A percentile compares a stretch with the other conserved stretches of the same genome.
These are phyloP conservation scores for Brasenia schreberi DNA, from an alignment of 164 flowering plant species.

Conservation along the genomic window DNA sequence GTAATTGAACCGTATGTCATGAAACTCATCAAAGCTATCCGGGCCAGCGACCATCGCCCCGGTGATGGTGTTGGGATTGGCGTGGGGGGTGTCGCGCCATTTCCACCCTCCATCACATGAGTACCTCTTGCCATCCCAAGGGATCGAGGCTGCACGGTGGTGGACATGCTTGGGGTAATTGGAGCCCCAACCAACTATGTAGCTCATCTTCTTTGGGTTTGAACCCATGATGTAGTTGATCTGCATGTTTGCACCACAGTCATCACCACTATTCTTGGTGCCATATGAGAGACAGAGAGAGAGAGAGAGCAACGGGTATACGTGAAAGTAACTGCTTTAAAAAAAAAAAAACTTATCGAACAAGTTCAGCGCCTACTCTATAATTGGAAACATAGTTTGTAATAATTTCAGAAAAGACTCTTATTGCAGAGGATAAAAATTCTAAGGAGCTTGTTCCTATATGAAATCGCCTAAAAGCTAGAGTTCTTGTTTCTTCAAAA, in stretches of 20 bases:
- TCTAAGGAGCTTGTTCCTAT: too few species aligned
- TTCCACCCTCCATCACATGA: conserved; percentile 56
- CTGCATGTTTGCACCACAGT: conserved; percentile 13
- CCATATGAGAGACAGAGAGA: too few species aligned
- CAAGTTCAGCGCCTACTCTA: too few species aligned
- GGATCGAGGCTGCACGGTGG: conserved; percentile 79
- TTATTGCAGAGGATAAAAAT: too few species aligned
- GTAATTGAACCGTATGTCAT: conserved; percentile 36
- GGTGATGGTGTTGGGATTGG: conserved; percentile 53
- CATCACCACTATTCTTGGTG: too few species aligned
- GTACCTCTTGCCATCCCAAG: conserved; percentile 28
- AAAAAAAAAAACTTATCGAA: too few species aligned
- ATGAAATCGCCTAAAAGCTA: too few species aligned
- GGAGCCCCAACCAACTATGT: conserved; percentile 58
- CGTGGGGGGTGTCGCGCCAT: conserved; percentile 32
- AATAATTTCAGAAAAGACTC: too few species aligned
- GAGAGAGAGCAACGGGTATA: too few species aligned
- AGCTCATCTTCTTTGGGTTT: conserved; percentile 79
- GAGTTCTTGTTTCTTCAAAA: too few species aligned
- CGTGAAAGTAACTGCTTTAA: too few species aligned
- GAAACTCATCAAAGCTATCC: conserved; percentile 44
- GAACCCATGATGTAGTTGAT: conserved; percentile 59
- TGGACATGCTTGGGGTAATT: conserved; percentile 65
- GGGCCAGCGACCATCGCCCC: conserved; percentile 98
- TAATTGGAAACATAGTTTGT: too few species aligned